phyloP scores from a whole-genome alignment of 2,329 filamentous ascomycete species.

The Verticillium klebahnii region DNA sequence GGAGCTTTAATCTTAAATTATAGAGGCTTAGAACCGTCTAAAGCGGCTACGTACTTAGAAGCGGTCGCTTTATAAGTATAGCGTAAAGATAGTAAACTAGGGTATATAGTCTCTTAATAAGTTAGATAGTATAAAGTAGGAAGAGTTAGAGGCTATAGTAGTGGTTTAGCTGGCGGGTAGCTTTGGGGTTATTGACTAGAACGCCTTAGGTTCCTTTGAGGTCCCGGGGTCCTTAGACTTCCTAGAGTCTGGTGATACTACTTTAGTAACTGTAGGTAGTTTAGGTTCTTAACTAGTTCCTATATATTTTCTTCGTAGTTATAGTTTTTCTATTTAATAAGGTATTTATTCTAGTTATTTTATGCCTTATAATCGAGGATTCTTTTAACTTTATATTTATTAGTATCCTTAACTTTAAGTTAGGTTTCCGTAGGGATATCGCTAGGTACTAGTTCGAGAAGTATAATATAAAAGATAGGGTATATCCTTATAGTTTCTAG shows the following conservation, averaged over 20 bases:
- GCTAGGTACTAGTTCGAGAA: neutral
- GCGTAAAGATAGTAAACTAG: too few relatives aligned
- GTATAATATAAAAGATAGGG: conserved; percentile 1
- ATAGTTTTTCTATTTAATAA: neutral
- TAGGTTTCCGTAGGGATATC: neutral
- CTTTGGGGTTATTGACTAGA: neutral
- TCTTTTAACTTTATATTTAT: neutral
- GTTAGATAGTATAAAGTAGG: too few relatives aligned
- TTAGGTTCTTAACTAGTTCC: neutral
- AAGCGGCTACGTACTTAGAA: too few relatives aligned
- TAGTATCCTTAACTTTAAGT: neutral
- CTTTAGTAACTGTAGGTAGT: neutral
- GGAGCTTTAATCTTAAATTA: too few relatives aligned
- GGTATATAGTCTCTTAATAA: too few relatives aligned
- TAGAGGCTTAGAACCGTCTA: too few relatives aligned
- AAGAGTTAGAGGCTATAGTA: neutral
- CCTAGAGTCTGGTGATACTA: neutral
- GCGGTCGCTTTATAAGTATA: too few relatives aligned
- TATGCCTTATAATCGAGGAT: neutral
- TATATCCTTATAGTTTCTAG: conserved; percentile 3
- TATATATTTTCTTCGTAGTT: neutral
- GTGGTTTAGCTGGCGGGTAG: too few relatives aligned
- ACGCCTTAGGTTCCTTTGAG: neutral
- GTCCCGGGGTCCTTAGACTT: neutral
- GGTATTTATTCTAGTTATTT: neutral